A percentile compares a stretch with the other conserved stretches of the same genome.
phyloP scores from a whole-genome alignment of 768 basidiomycete species.

The Amanita fuliginea region DNA sequence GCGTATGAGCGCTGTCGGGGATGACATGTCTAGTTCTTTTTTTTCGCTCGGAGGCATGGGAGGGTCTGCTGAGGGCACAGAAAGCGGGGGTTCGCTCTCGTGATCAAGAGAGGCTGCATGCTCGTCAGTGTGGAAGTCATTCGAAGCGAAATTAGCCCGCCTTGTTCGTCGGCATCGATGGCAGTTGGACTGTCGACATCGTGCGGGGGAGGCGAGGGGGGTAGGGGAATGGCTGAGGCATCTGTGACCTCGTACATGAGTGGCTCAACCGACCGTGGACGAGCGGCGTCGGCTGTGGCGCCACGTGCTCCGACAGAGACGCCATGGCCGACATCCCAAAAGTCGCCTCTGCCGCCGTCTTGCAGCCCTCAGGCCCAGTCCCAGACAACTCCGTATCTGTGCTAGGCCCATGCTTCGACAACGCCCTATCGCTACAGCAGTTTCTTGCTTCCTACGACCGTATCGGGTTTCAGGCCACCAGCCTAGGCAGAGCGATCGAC shows the following conservation, averaged over 20 bases:
- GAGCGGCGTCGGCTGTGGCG: neutral
- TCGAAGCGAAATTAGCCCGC: neutral
- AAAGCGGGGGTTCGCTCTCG: neutral
- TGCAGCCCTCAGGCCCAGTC: slow-evolving; percentile 66
- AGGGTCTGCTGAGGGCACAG: slow-evolving; percentile 5
- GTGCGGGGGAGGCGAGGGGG: slow-evolving; percentile 3
- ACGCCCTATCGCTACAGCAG: slow-evolving; percentile 48
- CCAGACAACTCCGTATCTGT: slow-evolving; percentile 58
- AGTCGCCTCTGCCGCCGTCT: slow-evolving; percentile 62
- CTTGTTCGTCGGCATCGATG: neutral
- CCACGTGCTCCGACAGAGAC: slow-evolving; percentile 1
- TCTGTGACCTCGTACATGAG: slow-evolving; percentile 4
- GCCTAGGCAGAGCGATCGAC: slow-evolving; percentile 76
- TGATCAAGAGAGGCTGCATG: neutral
- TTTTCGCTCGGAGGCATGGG: neutral
- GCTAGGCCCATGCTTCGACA: slow-evolving; percentile 79
- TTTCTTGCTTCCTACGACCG: slow-evolving; percentile 74
- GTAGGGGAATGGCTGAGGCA: slow-evolving; percentile 2
- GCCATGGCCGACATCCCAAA: slow-evolving; percentile 28
- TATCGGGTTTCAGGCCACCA: slow-evolving; percentile 97
- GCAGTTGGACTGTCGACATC: neutral
- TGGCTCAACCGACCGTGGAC: neutral
- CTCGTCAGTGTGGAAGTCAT: neutral
- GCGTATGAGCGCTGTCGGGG: neutral
- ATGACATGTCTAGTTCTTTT: neutral